Base-by-base conservation (phyloP, 257 asterid genomes). In the Solanum boliviense region DNA sequence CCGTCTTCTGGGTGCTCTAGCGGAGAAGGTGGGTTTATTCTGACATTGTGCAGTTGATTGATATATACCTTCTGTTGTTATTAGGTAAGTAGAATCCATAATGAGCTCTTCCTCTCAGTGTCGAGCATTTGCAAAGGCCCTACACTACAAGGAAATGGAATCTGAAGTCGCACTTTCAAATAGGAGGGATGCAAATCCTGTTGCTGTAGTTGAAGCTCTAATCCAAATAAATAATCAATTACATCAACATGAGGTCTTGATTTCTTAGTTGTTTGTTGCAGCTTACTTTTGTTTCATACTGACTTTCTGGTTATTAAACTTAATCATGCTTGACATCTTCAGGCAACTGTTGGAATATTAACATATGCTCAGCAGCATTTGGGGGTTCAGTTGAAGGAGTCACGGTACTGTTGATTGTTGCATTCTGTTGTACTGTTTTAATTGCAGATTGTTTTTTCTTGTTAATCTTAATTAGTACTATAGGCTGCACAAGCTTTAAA, bases 311-410 rank as follows among this genome's bases (percentile, higher is more conserved):
- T 88, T 21, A 58, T 84, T 78, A 78, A 84, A 23, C 78, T 81
- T 35, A 35, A 67, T 71, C 41, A 83, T 29, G 32, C 83, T 41
- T 88, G 91, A 86, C 88, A 29, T 89, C 62, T 89, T 58, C 89
- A 97, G 99, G 98, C 98, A 87, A 98, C 99, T 35, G 99, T 95
- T 84, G 99, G 99, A 86, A 95, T 97, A 91, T 90, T 97, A 90
- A 97, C 99, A 44, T 94, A 94, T 92, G 98, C 99, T 82, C 99
- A 97, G 88, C 96, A 90, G 86, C 90, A 92, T 90, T 93, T 97
- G 92, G 98, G 95, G 88, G 99, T 96, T 91, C 96, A 93, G 89
- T 93, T 97, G 91, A 97, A 97, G 92, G 99, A 97, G 91, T 97
- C 98, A 86, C 94, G 99, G 99, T 94, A 94, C 87, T 86, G 36